A percentile compares a stretch with the other conserved stretches of the same genome.
Evolutionary conservation across 805 yeast genomes (phyloP).

Genomic region (Candida methanosorbosa): DNA sequence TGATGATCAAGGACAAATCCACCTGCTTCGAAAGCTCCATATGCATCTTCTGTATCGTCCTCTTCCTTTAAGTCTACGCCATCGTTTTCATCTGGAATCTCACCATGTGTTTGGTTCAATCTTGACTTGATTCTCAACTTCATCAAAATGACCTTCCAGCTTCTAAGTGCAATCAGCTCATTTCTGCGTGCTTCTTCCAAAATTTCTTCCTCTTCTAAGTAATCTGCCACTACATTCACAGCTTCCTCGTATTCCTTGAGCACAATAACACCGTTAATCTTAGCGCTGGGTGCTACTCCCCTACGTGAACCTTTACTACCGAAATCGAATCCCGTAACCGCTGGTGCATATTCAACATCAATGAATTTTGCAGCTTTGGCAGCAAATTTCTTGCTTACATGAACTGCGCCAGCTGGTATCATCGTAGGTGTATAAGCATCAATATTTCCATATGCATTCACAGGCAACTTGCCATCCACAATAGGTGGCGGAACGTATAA

Average conservation of each 20-base stretch:
- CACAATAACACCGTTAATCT: conserved; percentile 69
- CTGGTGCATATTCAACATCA: conserved; percentile 75
- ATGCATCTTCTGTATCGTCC: conserved; percentile 14
- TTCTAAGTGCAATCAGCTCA: conserved; percentile 41
- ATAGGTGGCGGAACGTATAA: conserved; percentile 58
- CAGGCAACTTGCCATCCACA: conserved; percentile 58
- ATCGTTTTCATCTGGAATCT: conserved; percentile 3
- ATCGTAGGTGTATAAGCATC: conserved; percentile 71
- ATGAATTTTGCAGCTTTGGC: conserved; percentile 64
- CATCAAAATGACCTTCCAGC: conserved; percentile 45
- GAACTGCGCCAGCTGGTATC: conserved; percentile 75
- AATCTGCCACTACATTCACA: conserved; percentile 38
- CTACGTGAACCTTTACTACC: conserved; percentile 22
- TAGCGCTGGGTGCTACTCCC: conserved; percentile 49
- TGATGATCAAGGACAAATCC: background rate
- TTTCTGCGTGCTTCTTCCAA: conserved; percentile 33
- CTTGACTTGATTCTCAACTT: conserved; percentile 40
- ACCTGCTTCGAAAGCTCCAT: conserved; percentile 2
- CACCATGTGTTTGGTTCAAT: conserved; percentile 41
- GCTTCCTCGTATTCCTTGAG: conserved; percentile 56
- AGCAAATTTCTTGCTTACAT: conserved; percentile 46
- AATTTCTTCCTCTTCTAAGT: conserved; percentile 39
- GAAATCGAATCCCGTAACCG: conserved; percentile 83
- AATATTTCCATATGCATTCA: conserved; percentile 75
- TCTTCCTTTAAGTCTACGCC: conserved; percentile 16